Percentiles rank a stretch among this genome's conserved stretches.
Conservation (phyloP, 306 rosid species). For the Lagenaria siceraria region DNA sequence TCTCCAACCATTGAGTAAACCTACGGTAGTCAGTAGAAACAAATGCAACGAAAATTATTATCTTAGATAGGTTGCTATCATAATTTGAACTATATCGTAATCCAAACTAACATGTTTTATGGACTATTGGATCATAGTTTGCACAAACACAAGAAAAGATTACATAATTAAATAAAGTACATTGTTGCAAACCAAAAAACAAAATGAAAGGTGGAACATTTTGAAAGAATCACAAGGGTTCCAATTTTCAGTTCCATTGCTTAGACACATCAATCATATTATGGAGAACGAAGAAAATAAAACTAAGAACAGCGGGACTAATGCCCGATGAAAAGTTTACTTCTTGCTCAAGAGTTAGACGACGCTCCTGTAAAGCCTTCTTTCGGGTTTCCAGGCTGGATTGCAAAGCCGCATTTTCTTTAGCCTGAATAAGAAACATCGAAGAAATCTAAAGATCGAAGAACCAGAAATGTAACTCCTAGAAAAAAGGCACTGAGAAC, state of each 20-base stretch:
- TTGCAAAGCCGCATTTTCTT: constrained; percentile 46
- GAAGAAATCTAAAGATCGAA: background rate
- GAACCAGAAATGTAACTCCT: constrained; percentile 16
- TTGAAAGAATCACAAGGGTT: background rate
- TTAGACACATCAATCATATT: constrained; percentile 2
- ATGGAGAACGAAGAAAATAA: constrained; percentile 5
- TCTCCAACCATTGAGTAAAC: background rate
- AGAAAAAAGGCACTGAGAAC: constrained; percentile 5
- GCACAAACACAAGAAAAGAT: background rate
- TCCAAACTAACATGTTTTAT: background rate
- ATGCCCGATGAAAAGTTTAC: constrained; percentile 30
- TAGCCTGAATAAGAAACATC: constrained; percentile 28
- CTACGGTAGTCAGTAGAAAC: background rate
- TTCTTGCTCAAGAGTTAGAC: constrained; percentile 66
- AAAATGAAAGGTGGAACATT: background rate
- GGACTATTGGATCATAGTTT: background rate
- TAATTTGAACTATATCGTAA: background rate
- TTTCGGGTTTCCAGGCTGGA: constrained; percentile 35
- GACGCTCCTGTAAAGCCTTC: constrained; percentile 54
- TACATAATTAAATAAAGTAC: background rate
- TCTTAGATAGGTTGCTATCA: background rate
- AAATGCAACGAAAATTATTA: background rate
- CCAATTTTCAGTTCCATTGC: background rate
- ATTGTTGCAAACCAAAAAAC: background rate
- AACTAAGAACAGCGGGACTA: background rate